phyloP scores from a whole-genome alignment of 305 asterid species.

The Fraxinus velutina region DNA sequence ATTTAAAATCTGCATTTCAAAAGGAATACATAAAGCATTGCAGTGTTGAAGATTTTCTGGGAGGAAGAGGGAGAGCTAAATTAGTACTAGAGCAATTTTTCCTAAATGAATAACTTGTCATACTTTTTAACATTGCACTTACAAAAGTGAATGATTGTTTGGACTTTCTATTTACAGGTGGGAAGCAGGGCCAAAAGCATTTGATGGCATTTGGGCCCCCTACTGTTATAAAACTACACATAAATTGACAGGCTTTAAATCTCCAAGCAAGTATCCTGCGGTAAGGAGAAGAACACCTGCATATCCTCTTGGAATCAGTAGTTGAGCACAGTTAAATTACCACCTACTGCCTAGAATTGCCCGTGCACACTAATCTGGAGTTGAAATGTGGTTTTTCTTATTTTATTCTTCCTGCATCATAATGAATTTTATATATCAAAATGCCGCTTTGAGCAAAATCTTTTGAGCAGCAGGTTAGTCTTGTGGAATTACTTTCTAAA shows the following conservation, averaged over 20 bases:
- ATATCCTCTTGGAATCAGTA: constrained; percentile 7
- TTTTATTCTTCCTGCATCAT: not conserved
- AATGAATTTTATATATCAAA: not conserved
- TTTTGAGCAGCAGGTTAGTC: not conserved
- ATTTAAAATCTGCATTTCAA: not conserved
- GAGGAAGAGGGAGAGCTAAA: not conserved
- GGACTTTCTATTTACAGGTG: constrained; percentile 32
- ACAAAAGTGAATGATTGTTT: not conserved
- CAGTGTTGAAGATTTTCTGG: not conserved
- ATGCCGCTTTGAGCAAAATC: not conserved
- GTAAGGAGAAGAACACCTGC: constrained; percentile 30
- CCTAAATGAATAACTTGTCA: not conserved
- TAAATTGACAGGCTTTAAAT: constrained; percentile 39
- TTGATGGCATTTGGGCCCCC: constrained; percentile 54
- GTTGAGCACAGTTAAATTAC: not conserved
- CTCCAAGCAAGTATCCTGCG: constrained; percentile 37
- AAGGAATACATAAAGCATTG: not conserved
- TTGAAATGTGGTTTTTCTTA: not conserved
- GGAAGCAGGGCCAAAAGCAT: constrained; percentile 49
- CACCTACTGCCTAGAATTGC: not conserved
- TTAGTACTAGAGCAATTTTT: not conserved
- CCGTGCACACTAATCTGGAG: not conserved
- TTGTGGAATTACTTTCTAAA: not conserved
- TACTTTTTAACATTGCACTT: not conserved
- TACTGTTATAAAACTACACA: constrained; percentile 47